Percentiles rank a stretch among this genome's conserved stretches.
phyloP scores from a whole-genome alignment of 352 stramenopile species.

The Phytophthora fragariaefolia region DNA sequence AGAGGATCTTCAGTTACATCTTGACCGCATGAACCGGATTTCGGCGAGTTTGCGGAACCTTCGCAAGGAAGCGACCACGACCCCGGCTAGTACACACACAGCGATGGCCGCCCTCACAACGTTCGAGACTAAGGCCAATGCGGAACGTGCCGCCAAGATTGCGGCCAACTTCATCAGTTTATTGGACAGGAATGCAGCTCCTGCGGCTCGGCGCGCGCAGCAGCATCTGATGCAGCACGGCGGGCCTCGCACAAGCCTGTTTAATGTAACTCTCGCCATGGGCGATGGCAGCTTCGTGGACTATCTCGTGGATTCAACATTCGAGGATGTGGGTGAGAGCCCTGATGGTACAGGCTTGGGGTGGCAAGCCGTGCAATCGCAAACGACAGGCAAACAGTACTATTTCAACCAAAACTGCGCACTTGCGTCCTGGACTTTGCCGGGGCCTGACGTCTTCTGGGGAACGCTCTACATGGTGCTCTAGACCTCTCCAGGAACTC shows the following conservation, averaged over 20 bases:
- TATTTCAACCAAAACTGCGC: conserved; percentile 84
- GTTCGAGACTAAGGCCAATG: conserved; percentile 64
- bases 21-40: conserved; percentile 81
- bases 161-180: conserved; percentile 61
- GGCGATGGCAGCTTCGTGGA: conserved; percentile 75
- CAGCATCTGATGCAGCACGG: conserved; percentile 33
- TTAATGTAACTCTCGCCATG: conserved; percentile 63
- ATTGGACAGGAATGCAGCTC: conserved; percentile 46
- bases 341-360: conserved; percentile 46
- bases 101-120: conserved; percentile 59
- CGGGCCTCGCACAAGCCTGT: conserved; percentile 43
- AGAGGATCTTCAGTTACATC: conserved; percentile 69
- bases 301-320: conserved; percentile 71
- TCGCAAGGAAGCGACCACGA: conserved; percentile 48
- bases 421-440: conserved; percentile 81
- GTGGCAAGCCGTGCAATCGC: conserved; percentile 75
- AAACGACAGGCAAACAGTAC: conserved; percentile 82
- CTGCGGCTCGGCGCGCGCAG: conserved; percentile 41
- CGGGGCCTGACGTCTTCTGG: conserved; percentile 57
- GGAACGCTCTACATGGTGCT: conserved; percentile 80
- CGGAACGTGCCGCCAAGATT: conserved; percentile 61
- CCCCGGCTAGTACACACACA: conserved; percentile 47
- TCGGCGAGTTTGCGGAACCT: conserved; percentile 59
- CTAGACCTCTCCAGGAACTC: conserved; percentile 34
- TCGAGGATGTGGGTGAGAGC: conserved; percentile 57